Evolutionary conservation across 345 rosid species (phyloP), one percentile per base, ranked within the genome.

Genomic region (Populus pruinosa): DNA sequence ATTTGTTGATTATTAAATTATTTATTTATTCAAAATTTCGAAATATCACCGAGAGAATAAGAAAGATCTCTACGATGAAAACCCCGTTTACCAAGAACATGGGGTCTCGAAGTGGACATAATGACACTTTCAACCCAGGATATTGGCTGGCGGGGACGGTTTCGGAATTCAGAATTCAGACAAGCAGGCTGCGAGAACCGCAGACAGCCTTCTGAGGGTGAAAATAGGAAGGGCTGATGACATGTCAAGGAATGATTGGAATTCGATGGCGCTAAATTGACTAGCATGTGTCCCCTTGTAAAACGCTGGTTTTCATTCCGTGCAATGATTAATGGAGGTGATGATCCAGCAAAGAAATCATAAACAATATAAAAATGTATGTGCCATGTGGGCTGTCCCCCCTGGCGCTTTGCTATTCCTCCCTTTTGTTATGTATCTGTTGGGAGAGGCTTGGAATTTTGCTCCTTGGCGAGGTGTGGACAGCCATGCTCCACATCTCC

Each of bases 281-380:
- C 50, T 6, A 29, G 49, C 7, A 71, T 73, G 75, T 79, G 85
- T 84, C 33, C 85, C 84, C 86, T 43, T 10, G 20, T 67, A 2
- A 9, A 61, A 23, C 62, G 59, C 63, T 77, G 76, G 74, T 81
- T 81, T 81, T 76, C 65, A 67, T 71, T 83, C 82, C 79, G 85
- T 81, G 87, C 88, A 88, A 86, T 85, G 88, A 86, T 86, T 79
- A 69, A 77, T 79, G 83, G 77, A 43, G 76, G 85, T 67, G 86
- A 82, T 80, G 78, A 73, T 70, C 82, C 71, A 78, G 68, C 67
- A 11, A 72, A 79, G 76, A 69, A 74, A 77, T 56, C 20, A 76
- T 70, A 84, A 82, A 75, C 67, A 78, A 83, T 59, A 5, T 65
- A 33, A 33, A 65, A 77, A 74, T 78, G 90, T 89, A 87, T 87